Conservation (phyloP, 2,329 filamentous ascomycete genomes). For the Clonostachys rhizophaga region DNA sequence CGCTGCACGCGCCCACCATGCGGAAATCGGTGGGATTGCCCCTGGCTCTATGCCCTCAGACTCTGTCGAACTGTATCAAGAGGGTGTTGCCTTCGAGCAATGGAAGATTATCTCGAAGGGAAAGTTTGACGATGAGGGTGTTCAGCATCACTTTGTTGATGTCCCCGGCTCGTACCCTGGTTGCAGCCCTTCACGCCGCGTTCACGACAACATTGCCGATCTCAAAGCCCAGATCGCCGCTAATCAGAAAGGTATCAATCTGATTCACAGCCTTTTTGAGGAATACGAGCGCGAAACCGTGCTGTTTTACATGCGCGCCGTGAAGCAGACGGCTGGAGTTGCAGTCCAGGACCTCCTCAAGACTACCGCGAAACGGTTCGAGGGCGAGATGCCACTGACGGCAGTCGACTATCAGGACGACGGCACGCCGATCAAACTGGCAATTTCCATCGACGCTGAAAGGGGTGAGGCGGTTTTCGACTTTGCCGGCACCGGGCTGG, state of each 20-base stretch:
- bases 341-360: constrained; percentile 38
- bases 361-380: constrained; percentile 51
- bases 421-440: constrained; percentile 24
- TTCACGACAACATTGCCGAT: constrained; percentile 81
- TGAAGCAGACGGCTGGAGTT: constrained; percentile 69
- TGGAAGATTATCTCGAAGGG: constrained; percentile 28
- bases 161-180: constrained; percentile 6
- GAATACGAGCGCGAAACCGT: constrained; percentile 74
- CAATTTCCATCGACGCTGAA: constrained; percentile 35
- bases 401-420: constrained; percentile 27
- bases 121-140: constrained; percentile 21
- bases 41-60: constrained; percentile 34
- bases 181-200: constrained; percentile 57
- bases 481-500: constrained; percentile 25
- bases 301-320: constrained; percentile 75
- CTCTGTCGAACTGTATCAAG: constrained; percentile 33
- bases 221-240: constrained; percentile 43
- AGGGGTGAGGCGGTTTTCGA: constrained; percentile 25
- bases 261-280: constrained; percentile 53
- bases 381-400: constrained; percentile 37
- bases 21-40: constrained; percentile 27
- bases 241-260: not conserved
- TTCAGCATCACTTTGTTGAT: not conserved
- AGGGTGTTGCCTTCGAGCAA: constrained; percentile 30
- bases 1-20: constrained; percentile 31